Conservation (phyloP, 768 basidiomycete species). For the Piloderma croceum region DNA sequence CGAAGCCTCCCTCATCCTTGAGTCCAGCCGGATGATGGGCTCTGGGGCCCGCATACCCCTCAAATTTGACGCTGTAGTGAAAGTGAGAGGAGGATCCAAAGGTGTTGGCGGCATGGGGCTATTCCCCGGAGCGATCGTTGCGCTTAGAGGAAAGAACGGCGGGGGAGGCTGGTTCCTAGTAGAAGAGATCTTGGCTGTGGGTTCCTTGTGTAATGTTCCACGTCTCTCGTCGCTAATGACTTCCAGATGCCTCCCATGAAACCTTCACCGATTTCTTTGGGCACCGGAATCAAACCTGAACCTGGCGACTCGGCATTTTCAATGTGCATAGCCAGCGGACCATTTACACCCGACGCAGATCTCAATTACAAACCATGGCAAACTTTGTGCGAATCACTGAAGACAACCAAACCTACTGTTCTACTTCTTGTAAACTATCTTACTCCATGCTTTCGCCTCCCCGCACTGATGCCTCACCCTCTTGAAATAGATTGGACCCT, state of each 20-base stretch:
- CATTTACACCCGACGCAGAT: constrained; percentile 78
- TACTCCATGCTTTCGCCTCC: constrained; percentile 2
- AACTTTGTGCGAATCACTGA: constrained; percentile 56
- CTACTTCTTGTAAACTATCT: constrained; percentile 58
- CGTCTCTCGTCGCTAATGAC: background rate
- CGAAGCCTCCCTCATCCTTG: constrained; percentile 70
- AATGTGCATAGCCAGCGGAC: constrained; percentile 76
- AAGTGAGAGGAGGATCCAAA: constrained; percentile 56
- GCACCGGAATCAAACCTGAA: constrained; percentile 30
- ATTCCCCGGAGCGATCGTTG: constrained; percentile 87
- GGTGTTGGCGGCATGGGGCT: constrained; percentile 66
- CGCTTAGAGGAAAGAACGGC: constrained; percentile 84
- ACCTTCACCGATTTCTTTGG: constrained; percentile 35
- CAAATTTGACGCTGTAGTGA: constrained; percentile 60
- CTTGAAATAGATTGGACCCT: constrained; percentile 74
- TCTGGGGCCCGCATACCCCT: constrained; percentile 66
- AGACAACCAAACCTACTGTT: constrained; percentile 62
- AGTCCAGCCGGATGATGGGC: constrained; percentile 75
- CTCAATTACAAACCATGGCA: constrained; percentile 70
- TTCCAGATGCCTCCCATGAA: constrained; percentile 59
- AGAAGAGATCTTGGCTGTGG: constrained; percentile 73
- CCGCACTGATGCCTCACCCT: constrained; percentile 2
- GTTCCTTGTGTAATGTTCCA: constrained; percentile 20
- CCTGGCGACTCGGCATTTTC: constrained; percentile 47
- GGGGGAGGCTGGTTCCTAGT: constrained; percentile 85